These are phyloP conservation scores for Leishmania turanica DNA, from an alignment of 208 protist species.

Conservation along the genomic window DNA sequence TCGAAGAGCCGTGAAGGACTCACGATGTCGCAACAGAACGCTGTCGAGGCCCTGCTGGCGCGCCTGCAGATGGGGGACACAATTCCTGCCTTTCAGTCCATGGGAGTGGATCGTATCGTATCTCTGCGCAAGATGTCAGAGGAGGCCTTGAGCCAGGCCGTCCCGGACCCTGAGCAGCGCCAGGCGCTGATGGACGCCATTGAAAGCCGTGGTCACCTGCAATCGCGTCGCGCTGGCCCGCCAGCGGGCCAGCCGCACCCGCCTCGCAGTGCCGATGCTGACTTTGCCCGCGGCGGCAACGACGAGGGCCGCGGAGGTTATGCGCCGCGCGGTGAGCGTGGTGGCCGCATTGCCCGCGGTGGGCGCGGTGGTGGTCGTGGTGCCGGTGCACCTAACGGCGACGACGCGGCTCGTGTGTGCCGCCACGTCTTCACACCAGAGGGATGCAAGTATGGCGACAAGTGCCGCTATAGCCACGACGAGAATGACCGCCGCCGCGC, in stretches of 20 bases:
- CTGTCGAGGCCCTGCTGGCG: conserved; percentile 78
- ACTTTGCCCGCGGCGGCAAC: conserved; percentile 31
- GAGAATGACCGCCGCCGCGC: conserved; percentile 36
- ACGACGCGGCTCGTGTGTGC: conserved; percentile 49
- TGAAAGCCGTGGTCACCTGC: conserved; percentile 58
- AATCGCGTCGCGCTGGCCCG: conserved; percentile 44
- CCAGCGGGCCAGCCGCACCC: conserved; percentile 37
- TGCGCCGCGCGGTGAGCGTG: conserved; percentile 36
- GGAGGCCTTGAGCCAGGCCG: conserved; percentile 55
- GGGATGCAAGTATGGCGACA: conserved; percentile 82
- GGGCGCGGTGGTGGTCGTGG: conserved; percentile 39
- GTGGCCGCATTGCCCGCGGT: conserved; percentile 30
- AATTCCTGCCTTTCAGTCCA: conserved; percentile 73
- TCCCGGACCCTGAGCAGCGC: conserved; percentile 80
- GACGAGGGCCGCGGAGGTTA: conserved; percentile 34
- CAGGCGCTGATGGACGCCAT: conserved; percentile 72
- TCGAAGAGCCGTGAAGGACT: neutral
- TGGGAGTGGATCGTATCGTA: conserved; percentile 75
- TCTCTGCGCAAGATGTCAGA: conserved; percentile 76
- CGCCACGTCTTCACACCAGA: conserved; percentile 71
- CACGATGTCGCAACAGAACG: conserved; percentile 36
- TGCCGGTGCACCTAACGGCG: conserved; percentile 15
- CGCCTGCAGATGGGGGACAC: conserved; percentile 76
- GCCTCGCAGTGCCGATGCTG: conserved; percentile 41
- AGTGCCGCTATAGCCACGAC: conserved; percentile 84